Percentiles rank a stretch among this genome's conserved stretches.
phyloP scores from a whole-genome alignment of 495 filamentous ascomycete genomes.

The Chlorociboria aeruginascens region DNA sequence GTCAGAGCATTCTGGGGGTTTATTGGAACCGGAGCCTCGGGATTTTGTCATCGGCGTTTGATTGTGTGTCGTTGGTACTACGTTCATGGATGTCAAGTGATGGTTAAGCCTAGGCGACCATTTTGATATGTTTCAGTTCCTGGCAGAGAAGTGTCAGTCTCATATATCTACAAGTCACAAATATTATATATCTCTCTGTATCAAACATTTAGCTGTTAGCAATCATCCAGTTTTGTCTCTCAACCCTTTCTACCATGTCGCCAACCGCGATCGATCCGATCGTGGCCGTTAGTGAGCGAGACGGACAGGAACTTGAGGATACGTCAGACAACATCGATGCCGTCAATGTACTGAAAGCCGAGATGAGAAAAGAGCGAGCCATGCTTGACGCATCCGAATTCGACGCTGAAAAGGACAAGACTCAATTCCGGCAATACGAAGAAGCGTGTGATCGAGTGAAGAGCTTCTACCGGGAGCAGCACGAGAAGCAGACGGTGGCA shows the following conservation, averaged over 20 bases:
- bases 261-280: slow-evolving; percentile 16
- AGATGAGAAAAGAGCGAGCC: slow-evolving; percentile 36
- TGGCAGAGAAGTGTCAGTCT: no score
- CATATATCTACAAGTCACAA: no score
- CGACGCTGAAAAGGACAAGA: slow-evolving; percentile 69
- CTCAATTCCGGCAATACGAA: slow-evolving; percentile 68
- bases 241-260: slow-evolving; percentile 14
- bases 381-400: slow-evolving; percentile 55
- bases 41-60: no score
- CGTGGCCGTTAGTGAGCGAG: slow-evolving; percentile 23
- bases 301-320: slow-evolving; percentile 65
- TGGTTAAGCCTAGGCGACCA: no score
- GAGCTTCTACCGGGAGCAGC: slow-evolving; percentile 74
- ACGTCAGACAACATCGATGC: slow-evolving; percentile 70
- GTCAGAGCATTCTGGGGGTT: no score
- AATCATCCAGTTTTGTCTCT: background rate
- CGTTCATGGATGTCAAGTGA: no score
- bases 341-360: slow-evolving; percentile 63
- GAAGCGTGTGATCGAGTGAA: slow-evolving; percentile 69
- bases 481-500: slow-evolving; percentile 72
- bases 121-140: no score
- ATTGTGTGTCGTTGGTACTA: no score
- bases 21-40: no score
- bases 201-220: no score
- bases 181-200: no score